A percentile compares a stretch with the other conserved stretches of the same genome.
phyloP scores from a whole-genome alignment of 768 basidiomycete species.

The Trametes meyenii region DNA sequence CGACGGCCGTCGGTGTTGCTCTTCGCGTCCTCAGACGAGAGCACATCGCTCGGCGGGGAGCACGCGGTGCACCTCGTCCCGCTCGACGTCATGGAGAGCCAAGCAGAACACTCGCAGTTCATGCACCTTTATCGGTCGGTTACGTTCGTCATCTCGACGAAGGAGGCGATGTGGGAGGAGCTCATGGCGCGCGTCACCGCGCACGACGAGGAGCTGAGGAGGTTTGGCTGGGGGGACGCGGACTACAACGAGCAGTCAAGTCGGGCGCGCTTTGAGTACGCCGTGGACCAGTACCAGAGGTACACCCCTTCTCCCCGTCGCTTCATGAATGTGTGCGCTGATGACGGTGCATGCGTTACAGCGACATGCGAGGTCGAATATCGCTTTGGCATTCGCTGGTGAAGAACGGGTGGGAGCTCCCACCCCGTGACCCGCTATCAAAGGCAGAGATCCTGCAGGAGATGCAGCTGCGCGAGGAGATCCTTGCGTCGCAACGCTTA shows the following conservation, averaged over 20 bases:
- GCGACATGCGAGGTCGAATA: slow-evolving; percentile 33
- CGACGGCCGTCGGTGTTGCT: slow-evolving; percentile 17
- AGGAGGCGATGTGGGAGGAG: slow-evolving; percentile 38
- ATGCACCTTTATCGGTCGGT: slow-evolving; percentile 33
- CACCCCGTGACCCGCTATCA: slow-evolving; percentile 29
- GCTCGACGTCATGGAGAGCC: slow-evolving; percentile 10
- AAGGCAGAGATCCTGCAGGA: slow-evolving; percentile 31
- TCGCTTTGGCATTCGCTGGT: slow-evolving; percentile 32
- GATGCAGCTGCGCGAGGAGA: slow-evolving; percentile 32
- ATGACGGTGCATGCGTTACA: neutral
- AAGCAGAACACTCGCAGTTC: slow-evolving; percentile 28
- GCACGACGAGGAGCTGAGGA: slow-evolving; percentile 13
- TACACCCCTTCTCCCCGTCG: slow-evolving; percentile 10
- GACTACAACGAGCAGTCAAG: slow-evolving; percentile 25
- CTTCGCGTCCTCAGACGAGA: slow-evolving; percentile 19
- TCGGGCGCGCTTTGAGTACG: slow-evolving; percentile 29
- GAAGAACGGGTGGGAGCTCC: slow-evolving; percentile 31
- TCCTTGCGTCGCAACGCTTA: slow-evolving; percentile 26
- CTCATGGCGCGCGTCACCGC: slow-evolving; percentile 23
- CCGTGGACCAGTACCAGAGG: slow-evolving; percentile 31
- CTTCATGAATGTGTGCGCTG: neutral
- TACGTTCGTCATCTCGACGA: slow-evolving; percentile 26
- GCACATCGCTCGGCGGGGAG: slow-evolving; percentile 21
- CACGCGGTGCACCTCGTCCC: slow-evolving; percentile 25
- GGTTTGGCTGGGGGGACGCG: slow-evolving; percentile 29